Conservation (phyloP, 305 asterid species). For the Plantago coronopus region DNA sequence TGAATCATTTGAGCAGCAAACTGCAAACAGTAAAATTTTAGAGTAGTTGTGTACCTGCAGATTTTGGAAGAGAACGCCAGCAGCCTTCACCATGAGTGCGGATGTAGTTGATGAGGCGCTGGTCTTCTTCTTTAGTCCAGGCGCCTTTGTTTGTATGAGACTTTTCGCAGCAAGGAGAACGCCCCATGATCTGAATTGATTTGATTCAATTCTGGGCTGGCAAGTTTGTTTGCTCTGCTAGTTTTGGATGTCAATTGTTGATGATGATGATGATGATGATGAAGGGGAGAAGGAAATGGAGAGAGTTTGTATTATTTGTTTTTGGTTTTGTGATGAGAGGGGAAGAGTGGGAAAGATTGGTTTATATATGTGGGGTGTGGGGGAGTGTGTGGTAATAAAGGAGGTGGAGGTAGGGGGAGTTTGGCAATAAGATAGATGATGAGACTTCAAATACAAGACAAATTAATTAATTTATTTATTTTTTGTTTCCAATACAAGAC, state of each 20-base stretch:
- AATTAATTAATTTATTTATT: too few relatives aligned
- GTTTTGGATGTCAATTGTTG: neutral
- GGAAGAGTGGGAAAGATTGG: conserved; percentile 16
- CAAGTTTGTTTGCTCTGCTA: neutral
- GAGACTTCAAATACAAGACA: too few relatives aligned
- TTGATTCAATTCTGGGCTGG: too few relatives aligned
- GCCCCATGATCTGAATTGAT: conserved; percentile 40
- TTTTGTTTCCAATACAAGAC: too few relatives aligned
- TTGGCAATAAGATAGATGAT: conserved; percentile 1
- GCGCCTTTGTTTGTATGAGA: conserved; percentile 79
- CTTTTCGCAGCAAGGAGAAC: conserved; percentile 81
- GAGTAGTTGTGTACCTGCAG: conserved; percentile 69
- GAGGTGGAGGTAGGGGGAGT: conserved; percentile 15
- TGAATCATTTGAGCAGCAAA: too few relatives aligned
- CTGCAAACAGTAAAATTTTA: too few relatives aligned
- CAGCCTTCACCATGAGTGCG: conserved; percentile 72
- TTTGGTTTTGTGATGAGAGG: conserved; percentile 9
- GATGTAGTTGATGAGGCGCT: conserved; percentile 55
- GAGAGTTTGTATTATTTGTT: too few relatives aligned
- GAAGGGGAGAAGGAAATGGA: conserved; percentile 14
- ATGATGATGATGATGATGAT: conserved; percentile 10
- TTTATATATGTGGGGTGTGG: conserved; percentile 1
- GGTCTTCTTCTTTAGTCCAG: conserved; percentile 77
- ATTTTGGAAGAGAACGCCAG: conserved; percentile 84
- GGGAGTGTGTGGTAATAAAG: conserved; percentile 1